Evolutionary conservation across 75 land plant genomes (phyloP), one percentile per base, ranked within the genome.

Genomic region (Sequoiadendron giganteum): DNA sequence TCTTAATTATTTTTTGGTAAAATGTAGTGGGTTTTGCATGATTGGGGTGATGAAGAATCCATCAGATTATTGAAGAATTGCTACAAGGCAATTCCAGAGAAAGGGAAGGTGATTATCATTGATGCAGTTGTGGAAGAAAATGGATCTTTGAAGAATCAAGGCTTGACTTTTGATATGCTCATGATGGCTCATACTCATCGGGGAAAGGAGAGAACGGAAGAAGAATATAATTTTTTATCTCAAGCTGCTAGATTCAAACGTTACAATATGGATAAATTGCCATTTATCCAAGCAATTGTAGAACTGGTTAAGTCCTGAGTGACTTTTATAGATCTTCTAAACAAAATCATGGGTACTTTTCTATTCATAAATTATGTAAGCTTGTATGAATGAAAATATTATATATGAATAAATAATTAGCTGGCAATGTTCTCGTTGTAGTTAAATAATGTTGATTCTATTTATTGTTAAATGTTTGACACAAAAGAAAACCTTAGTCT

Each of bases 21-120:
- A 49, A 49, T 49, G 48, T 81, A 91, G 92, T 83, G 85, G 85
- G 84, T 91, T 65, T 65, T 91, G 85, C 92, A 91, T 45, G 54
- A 49, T 49, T 49, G 54, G 54, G 14, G 1, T 49, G 54, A 49
- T 49, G 54, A 49, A 1, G 14, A 85, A 86, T 90, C 86, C 56
- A 15, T 85, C 15, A 88, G 88, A 56, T 85, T 91, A 3, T 85
- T 91, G 32, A 86, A 52, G 56, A 91, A 91, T 49, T 91, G 92
- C 28, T 70, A 85, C 43, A 48, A 86, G 30, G 87, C 89, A 1
- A 54, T 90, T 48, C 86, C 91, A 0, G 76, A 58, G 4, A 75
- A 88, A 38, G 91, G 92, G 13, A 90, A 88, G 58, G 86, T 91
- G 30, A 91, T 91, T 2, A 85, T 87, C 21, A 54, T 90, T 14